A percentile compares a stretch with the other conserved stretches of the same genome.
Evolutionary conservation across 1,284 basidiomycete species (phyloP).

Genomic region (Jaminaea rosea): DNA sequence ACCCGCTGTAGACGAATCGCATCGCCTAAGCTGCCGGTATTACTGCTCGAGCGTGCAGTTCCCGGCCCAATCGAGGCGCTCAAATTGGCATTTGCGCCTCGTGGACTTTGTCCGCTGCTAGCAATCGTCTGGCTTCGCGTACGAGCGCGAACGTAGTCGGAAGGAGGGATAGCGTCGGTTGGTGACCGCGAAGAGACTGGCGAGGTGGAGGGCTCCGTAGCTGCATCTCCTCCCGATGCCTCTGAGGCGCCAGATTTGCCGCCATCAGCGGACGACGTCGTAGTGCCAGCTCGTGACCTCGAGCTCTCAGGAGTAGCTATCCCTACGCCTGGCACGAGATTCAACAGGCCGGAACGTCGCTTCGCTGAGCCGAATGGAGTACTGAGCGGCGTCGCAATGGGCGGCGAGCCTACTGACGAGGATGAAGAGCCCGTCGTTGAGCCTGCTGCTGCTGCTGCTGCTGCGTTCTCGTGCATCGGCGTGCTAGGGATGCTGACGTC

Average conservation of each 20-base stretch:
- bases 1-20: slow-evolving; percentile 53
- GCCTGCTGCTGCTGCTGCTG: slow-evolving; percentile 9
- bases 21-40: slow-evolving; percentile 33
- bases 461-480: neutral
- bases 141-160: slow-evolving; percentile 17
- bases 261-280: too few species aligned
- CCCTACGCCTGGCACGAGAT: slow-evolving; percentile 11
- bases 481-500: slow-evolving; percentile 22
- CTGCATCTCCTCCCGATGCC: too few species aligned
- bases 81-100: neutral
- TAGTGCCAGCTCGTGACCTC: too few species aligned
- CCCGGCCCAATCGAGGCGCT: slow-evolving; percentile 12
- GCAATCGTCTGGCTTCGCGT: slow-evolving; percentile 33
- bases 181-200: neutral
- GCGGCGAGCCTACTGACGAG: slow-evolving; percentile 2
- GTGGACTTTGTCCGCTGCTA: neutral
- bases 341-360: slow-evolving; percentile 6
- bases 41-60: slow-evolving; percentile 9
- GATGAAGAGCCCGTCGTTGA: slow-evolving; percentile 17
- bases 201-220: slow-evolving; percentile 1
- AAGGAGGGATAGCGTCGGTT: neutral
- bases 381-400: too few species aligned
- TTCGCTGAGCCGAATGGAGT: neutral
- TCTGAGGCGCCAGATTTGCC: too few species aligned
- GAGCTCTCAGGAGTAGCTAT: too few species aligned